Percentiles rank a stretch among this genome's conserved stretches.
Evolutionary conservation across 1,284 basidiomycete species (phyloP).

Genomic region (Pseudozyma thailandica): DNA sequence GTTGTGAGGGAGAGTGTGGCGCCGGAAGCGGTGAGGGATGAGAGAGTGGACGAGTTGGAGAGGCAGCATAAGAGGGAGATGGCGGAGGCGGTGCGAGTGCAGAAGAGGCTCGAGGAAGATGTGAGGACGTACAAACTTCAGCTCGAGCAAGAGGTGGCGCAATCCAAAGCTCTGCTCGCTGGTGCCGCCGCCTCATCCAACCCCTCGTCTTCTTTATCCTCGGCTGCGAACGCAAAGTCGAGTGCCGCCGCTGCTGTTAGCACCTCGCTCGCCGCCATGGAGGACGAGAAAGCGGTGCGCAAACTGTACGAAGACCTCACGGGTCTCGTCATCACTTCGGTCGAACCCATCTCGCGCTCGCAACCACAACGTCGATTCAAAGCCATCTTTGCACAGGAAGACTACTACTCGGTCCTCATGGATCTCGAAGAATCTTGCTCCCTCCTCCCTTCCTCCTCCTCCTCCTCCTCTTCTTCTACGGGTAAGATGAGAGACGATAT

Average conservation of each 20-base stretch:
- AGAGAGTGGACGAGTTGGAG: slow-evolving; percentile 28
- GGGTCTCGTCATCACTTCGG: slow-evolving; percentile 57
- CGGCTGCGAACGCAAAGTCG: not conserved
- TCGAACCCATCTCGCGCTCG: slow-evolving; percentile 34
- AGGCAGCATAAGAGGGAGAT: slow-evolving; percentile 33
- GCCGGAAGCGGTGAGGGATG: slow-evolving; percentile 18
- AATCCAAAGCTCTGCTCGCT: slow-evolving; percentile 36
- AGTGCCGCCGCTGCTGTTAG: slow-evolving; percentile 3
- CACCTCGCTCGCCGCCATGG: slow-evolving; percentile 24
- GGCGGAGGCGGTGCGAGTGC: slow-evolving; percentile 20
- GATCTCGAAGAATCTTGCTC: slow-evolving; percentile 54
- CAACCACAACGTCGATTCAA: slow-evolving; percentile 56
- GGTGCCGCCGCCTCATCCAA: slow-evolving; percentile 4
- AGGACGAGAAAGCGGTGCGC: slow-evolving; percentile 60
- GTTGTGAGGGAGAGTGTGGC: slow-evolving; percentile 32
- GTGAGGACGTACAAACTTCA: slow-evolving; percentile 40
- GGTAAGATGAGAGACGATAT: slow-evolving; percentile 51
- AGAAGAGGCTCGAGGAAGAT: slow-evolving; percentile 42
- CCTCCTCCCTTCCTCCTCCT: slow-evolving; percentile 9
- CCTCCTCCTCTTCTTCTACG: not conserved
- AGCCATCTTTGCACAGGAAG: slow-evolving; percentile 57
- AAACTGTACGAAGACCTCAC: slow-evolving; percentile 67
- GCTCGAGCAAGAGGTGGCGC: slow-evolving; percentile 47
- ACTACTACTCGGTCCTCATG: slow-evolving; percentile 61
- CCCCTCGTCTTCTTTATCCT: slow-evolving; percentile 2